Conservation (phyloP, 495 filamentous ascomycete genomes). For the Xylaria telfairii region DNA sequence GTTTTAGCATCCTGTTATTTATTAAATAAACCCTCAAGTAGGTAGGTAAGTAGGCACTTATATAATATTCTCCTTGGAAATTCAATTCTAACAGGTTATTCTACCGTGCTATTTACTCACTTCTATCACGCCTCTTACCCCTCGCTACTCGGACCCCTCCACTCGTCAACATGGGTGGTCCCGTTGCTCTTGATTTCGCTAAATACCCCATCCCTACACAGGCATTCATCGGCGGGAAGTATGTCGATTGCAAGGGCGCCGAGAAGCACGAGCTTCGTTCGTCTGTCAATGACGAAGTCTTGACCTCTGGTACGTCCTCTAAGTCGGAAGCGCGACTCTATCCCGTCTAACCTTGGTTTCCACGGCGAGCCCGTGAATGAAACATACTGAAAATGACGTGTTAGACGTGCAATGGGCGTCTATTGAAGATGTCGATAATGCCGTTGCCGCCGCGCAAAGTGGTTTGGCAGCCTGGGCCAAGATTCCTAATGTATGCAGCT, state of each 20-base stretch:
- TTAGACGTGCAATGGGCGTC: slow-evolving; percentile 22
- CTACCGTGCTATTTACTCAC: not conserved
- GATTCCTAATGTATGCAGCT: slow-evolving; percentile 32
- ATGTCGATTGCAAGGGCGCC: not conserved
- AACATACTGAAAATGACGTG: not conserved
- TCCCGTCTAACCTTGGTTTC: not conserved
- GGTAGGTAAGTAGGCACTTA: not conserved
- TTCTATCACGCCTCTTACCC: not conserved
- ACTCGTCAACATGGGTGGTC: not conserved
- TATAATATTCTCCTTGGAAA: not conserved
- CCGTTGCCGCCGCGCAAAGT: slow-evolving; percentile 63
- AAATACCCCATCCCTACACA: slow-evolving; percentile 21
- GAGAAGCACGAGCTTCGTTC: slow-evolving; percentile 20
- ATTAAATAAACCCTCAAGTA: not conserved
- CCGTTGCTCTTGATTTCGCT: slow-evolving; percentile 19
- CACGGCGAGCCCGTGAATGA: not conserved
- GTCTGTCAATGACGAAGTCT: slow-evolving; percentile 19
- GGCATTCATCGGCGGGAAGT: slow-evolving; percentile 17
- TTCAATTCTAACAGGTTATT: not conserved
- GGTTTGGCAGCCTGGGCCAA: slow-evolving; percentile 65
- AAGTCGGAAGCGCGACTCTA: not conserved
- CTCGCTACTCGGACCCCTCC: not conserved
- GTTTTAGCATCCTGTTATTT: not conserved
- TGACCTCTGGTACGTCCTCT: slow-evolving; percentile 16
- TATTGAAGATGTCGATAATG: slow-evolving; percentile 58